These are phyloP conservation scores for Fusarium sp. DNA, from an alignment of 2,329 filamentous ascomycete species.

Conservation along the genomic window DNA sequence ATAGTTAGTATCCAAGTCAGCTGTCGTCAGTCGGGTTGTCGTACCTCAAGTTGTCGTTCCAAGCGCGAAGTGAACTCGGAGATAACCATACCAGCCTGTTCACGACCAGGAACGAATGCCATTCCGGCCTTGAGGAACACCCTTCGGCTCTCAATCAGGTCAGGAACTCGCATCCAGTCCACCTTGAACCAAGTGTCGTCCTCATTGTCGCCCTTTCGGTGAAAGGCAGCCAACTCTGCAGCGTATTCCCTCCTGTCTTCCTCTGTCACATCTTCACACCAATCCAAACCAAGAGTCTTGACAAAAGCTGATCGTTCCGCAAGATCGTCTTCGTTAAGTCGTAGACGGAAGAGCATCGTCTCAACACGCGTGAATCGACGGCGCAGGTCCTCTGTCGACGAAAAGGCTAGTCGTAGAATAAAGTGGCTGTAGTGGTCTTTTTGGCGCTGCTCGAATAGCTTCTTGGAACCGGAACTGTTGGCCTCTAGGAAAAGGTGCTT, in stretches of 20 bases:
- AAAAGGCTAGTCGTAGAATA: constrained; percentile 92
- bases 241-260: constrained; percentile 77
- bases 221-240: constrained; percentile 68
- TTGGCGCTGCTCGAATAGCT: constrained; percentile 78
- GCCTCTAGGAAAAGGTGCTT: constrained; percentile 86
- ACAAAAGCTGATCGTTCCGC: constrained; percentile 82
- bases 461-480: constrained; percentile 72
- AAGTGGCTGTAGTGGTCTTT: constrained; percentile 99
- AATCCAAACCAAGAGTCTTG: constrained; percentile 79
- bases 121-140: constrained; percentile 84
- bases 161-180: constrained; percentile 92
- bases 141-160: constrained; percentile 82
- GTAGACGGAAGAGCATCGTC: constrained; percentile 86
- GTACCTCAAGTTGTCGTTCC: constrained; percentile 84
- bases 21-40: constrained; percentile 20
- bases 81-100: constrained; percentile 89
- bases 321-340: constrained; percentile 80
- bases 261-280: constrained; percentile 87
- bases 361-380: constrained; percentile 88
- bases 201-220: constrained; percentile 61
- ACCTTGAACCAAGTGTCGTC: constrained; percentile 96
- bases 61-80: constrained; percentile 85
- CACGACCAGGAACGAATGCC: constrained; percentile 88
- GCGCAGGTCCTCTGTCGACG: constrained; percentile 89
- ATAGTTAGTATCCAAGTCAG: not conserved